These are phyloP conservation scores for Leccinum sublutescens DNA, from an alignment of 768 basidiomycete genomes.

Conservation along the genomic window DNA sequence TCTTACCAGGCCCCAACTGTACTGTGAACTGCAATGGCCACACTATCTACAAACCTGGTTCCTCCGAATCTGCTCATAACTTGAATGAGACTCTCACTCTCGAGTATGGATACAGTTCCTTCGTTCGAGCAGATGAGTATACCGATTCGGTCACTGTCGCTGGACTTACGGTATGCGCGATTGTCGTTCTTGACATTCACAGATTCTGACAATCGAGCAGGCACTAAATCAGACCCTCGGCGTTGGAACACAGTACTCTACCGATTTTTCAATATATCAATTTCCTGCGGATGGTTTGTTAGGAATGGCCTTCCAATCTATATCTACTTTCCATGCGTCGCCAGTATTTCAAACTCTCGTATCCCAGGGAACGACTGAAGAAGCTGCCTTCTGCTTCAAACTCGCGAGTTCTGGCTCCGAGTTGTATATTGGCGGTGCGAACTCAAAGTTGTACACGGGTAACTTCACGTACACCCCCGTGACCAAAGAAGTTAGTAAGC, in stretches of 20 bases:
- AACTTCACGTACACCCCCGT: constrained; percentile 35
- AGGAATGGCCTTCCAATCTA: constrained; percentile 42
- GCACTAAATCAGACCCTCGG: constrained; percentile 15
- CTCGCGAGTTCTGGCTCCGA: constrained; percentile 40
- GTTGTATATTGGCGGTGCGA: constrained; percentile 52
- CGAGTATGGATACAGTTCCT: not conserved
- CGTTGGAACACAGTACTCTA: constrained; percentile 10
- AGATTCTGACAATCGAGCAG: constrained; percentile 5
- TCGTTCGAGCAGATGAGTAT: constrained; percentile 9
- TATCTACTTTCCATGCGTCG: constrained; percentile 34
- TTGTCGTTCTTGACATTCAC: not conserved
- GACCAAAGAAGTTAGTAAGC: constrained; percentile 6
- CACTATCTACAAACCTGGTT: constrained; percentile 29
- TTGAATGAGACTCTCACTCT: not conserved
- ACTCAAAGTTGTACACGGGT: constrained; percentile 45
- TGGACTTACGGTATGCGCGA: constrained; percentile 6
- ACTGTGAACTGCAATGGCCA: constrained; percentile 28
- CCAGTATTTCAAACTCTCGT: constrained; percentile 44
- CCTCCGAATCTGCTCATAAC: constrained; percentile 10
- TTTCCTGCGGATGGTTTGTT: constrained; percentile 29
- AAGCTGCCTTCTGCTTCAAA: constrained; percentile 47
- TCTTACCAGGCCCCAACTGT: constrained; percentile 28
- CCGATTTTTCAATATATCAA: not conserved
- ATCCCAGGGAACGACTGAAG: constrained; percentile 30
- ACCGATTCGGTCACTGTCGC: constrained; percentile 12